A percentile compares a stretch with the other conserved stretches of the same genome.
These are phyloP conservation scores for Neonothopanus nambi DNA, from an alignment of 1,284 basidiomycete species.

Conservation along the genomic window DNA sequence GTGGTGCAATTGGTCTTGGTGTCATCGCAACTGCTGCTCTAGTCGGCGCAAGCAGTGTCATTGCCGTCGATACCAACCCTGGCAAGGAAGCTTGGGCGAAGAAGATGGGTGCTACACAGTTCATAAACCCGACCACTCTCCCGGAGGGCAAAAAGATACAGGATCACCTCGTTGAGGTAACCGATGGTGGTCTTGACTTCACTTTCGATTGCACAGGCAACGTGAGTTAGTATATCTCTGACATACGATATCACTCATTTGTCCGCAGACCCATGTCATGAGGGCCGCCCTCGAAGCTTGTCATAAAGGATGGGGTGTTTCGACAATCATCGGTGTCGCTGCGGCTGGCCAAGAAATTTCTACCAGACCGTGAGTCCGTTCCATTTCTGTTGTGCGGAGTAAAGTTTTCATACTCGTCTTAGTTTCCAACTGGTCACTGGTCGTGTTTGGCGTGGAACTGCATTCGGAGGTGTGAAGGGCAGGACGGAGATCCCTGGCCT, in stretches of 20 bases:
- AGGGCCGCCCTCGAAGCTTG: conserved; percentile 93
- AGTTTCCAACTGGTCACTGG: conserved; percentile 90
- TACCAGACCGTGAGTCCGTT: conserved; percentile 79
- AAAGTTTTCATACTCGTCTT: background rate
- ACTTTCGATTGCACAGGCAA: conserved; percentile 98
- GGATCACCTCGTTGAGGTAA: conserved; percentile 89
- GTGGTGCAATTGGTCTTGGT: conserved; percentile 95
- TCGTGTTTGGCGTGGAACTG: conserved; percentile 92
- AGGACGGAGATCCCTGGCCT: conserved; percentile 91
- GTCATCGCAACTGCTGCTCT: conserved; percentile 82
- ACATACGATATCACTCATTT: background rate
- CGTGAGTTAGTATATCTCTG: conserved; percentile 41
- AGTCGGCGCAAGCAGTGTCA: conserved; percentile 84
- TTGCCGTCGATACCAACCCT: conserved; percentile 92
- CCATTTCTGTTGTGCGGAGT: background rate
- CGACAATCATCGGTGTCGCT: conserved; percentile 92
- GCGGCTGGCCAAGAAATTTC: conserved; percentile 98
- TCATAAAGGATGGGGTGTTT: conserved; percentile 99
- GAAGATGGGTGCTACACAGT: conserved; percentile 97
- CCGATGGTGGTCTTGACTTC: conserved; percentile 96
- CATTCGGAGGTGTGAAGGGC: conserved; percentile 98
- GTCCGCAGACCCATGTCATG: conserved; percentile 83
- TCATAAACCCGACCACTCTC: conserved; percentile 83
- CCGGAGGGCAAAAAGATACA: conserved; percentile 83
- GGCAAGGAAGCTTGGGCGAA: conserved; percentile 86